Evolutionary conservation across 2,329 filamentous ascomycete genomes (phyloP), one percentile per base, ranked within the genome.

Genomic region (Cercospora nicotianae): DNA sequence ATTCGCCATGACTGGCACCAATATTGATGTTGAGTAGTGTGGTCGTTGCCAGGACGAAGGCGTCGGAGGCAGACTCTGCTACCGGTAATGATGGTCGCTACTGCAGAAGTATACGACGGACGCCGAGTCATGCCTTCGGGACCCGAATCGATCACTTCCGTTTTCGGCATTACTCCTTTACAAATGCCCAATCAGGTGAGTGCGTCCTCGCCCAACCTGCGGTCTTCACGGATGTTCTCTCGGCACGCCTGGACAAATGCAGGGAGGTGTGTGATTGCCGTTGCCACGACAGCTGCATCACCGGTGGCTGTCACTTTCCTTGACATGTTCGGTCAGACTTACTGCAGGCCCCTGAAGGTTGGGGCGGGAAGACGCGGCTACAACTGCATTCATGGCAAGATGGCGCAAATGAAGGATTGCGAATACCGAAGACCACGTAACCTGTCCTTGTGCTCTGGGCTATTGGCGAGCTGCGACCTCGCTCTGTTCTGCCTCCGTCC

Each of bases 111-210:
- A 28, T 31, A n/a, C 28, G 26, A 12, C 60, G 13, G 26, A 39
- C 26, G 36, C 36, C 60, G 60, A 62, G 60, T 62, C 60, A 48
- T 26, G 20, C 20, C 16, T 51, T 48, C 42, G 60, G 42, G 42
- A 30, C 16, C 26, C 39, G 33, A 31, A 30, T 45, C 60, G 60
- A 62, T 62, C 60, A 51, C 60, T 62, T 51, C 42, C 36, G 60
- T 39, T 18, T 51, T 62, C 42, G 42, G 60, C 36, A 30, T 6
- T 16, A n/a, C 13, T 51, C 36, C 30, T 18, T 20, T 16, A 36
- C n/a, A 23, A 9, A 33, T 20, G n/a, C 55, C 55, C 55, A 59
- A 36, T 59, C 55, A 59, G 55, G 18, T 16, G 31, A 36, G 9
- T 16, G 28, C 31, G 13, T 36, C n/a, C 26, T n/a, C 28, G 55